Conservation (phyloP, 2,329 filamentous ascomycete genomes). For the Hymenotorrendiella dingleyae region DNA sequence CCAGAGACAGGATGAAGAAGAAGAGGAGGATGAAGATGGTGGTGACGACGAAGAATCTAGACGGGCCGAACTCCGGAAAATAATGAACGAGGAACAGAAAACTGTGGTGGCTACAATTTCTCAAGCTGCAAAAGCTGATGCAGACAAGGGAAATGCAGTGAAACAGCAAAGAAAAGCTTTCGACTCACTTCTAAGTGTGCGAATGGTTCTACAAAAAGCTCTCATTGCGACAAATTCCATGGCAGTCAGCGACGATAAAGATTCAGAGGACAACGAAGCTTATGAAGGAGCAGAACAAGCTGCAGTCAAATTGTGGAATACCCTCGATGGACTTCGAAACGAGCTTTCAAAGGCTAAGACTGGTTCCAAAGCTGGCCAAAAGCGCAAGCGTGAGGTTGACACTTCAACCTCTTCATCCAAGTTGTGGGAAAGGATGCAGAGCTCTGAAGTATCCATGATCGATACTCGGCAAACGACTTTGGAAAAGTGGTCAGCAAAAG, state of each 20-base stretch:
- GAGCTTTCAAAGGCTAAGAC: conserved; percentile 47
- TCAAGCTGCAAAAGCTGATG: conserved; percentile 66
- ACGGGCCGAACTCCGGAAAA: conserved; percentile 56
- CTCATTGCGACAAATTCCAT: conserved; percentile 77
- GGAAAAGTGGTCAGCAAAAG: conserved; percentile 86
- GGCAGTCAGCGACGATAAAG: conserved; percentile 38
- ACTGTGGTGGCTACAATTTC: conserved; percentile 54
- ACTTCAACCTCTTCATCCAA: conserved; percentile 52
- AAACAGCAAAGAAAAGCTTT: conserved; percentile 81
- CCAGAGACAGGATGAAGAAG: conserved; percentile 32
- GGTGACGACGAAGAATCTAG: conserved; percentile 30
- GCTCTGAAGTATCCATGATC: conserved; percentile 53
- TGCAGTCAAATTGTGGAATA: conserved; percentile 78
- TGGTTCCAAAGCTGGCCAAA: conserved; percentile 44
- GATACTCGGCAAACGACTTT: conserved; percentile 65
- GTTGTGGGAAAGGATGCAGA: conserved; percentile 68
- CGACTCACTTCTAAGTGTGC: conserved; percentile 79
- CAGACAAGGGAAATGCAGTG: conserved; percentile 79
- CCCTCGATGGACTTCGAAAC: conserved; percentile 64
- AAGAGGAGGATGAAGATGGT: conserved; percentile 22
- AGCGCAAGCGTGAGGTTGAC: conserved; percentile 53
- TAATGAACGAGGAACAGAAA: conserved; percentile 64
- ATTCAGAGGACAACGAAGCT: conserved; percentile 37
- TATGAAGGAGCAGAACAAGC: conserved; percentile 79
- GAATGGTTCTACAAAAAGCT: conserved; percentile 90